A percentile compares a stretch with the other conserved stretches of the same genome.
Evolutionary conservation across 1,139 yeast genomes (phyloP).

Genomic region (Nakaseomyces nivariensis): DNA sequence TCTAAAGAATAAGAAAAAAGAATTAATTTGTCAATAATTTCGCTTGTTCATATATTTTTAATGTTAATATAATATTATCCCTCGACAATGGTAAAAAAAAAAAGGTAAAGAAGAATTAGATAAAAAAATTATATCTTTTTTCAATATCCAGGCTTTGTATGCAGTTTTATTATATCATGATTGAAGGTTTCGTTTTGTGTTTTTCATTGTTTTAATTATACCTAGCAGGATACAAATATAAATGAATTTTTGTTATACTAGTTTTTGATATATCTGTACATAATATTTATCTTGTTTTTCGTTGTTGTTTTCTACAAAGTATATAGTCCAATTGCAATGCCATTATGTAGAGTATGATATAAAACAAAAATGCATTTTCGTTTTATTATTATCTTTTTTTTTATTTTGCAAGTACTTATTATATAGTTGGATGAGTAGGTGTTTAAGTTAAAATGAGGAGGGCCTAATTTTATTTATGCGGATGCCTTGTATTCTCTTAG

Average conservation of each 20-base stretch:
- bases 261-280: background rate
- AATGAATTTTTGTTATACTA: too few species aligned
- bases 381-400: too few species aligned
- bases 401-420: background rate
- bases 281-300: too few species aligned
- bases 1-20: too few species aligned
- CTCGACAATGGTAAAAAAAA: background rate
- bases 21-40: background rate
- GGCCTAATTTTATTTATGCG: slow-evolving; percentile 12
- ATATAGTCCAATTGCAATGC: background rate
- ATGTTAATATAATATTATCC: background rate
- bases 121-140: background rate
- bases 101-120: background rate
- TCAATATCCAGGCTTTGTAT: background rate
- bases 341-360: background rate
- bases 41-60: background rate
- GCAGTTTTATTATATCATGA: too few species aligned
- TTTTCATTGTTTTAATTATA: too few species aligned
- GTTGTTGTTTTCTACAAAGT: background rate
- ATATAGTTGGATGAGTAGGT: background rate
- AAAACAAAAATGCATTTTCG: background rate
- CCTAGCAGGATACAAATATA: too few species aligned
- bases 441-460: background rate
- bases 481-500: slow-evolving; percentile 73
- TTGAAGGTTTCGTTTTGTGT: too few species aligned